phyloP scores from a whole-genome alignment of 2,329 filamentous ascomycete genomes.

The Blastomyces emzantsi region DNA sequence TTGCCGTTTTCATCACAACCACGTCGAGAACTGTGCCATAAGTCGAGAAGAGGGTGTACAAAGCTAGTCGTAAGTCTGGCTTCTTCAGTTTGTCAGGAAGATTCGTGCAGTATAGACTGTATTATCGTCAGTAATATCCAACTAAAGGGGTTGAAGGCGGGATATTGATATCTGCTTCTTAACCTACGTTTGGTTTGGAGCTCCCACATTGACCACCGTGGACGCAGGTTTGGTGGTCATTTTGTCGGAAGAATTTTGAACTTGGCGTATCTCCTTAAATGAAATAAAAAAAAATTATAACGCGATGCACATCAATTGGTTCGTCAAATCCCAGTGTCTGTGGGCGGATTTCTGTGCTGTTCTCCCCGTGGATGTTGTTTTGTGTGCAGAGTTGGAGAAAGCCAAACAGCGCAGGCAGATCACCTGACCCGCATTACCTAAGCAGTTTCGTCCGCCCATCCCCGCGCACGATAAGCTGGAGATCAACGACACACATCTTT shows the following conservation, averaged over 20 bases:
- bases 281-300: not conserved
- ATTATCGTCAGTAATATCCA: conserved; percentile 19
- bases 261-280: not conserved
- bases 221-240: conserved; percentile 35
- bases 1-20: conserved; percentile 75
- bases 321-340: not conserved
- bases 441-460: not conserved
- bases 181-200: conserved; percentile 68
- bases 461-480: not conserved
- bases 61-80: conserved; percentile 69
- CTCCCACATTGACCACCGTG: conserved; percentile 36
- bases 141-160: conserved; percentile 7
- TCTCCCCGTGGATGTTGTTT: not conserved
- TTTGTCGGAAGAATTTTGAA: not conserved
- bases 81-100: conserved; percentile 87
- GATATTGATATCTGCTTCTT: conserved; percentile 8
- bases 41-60: conserved; percentile 91
- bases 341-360: not conserved
- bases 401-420: not conserved
- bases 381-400: not conserved
- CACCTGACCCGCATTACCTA: conserved; percentile 7
- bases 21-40: conserved; percentile 90
- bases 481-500: not conserved
- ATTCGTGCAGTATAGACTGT: conserved; percentile 79
- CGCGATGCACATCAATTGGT: not conserved